Conservation (phyloP, 78 protist genomes). For the Polysphondylium violaceum region DNA sequence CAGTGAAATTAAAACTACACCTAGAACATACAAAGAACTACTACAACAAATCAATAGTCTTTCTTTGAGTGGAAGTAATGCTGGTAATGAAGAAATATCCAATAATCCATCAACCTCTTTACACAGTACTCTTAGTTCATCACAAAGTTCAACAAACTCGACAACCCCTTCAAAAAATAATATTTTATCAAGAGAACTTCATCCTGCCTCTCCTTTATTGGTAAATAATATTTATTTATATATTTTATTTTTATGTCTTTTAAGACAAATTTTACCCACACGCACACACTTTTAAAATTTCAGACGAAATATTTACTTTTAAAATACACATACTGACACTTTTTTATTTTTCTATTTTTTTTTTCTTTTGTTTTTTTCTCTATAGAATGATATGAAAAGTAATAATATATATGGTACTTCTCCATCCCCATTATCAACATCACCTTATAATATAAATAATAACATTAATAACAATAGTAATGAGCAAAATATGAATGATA, state of each 20-base stretch:
- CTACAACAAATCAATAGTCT: too few species aligned
- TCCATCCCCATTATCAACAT: conserved; percentile 20
- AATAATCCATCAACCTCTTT: too few species aligned
- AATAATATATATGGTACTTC: conserved; percentile 18
- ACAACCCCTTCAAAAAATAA: background rate
- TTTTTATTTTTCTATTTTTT: background rate
- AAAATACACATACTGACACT: background rate
- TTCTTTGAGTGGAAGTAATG: too few species aligned
- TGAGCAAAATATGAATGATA: background rate
- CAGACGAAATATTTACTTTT: too few species aligned
- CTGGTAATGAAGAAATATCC: too few species aligned
- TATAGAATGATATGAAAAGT: conserved; percentile 8
- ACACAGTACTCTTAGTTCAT: too few species aligned
- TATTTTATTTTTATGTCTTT: background rate
- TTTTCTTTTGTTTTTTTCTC: background rate
- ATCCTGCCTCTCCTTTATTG: conserved; percentile 15
- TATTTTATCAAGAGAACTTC: background rate
- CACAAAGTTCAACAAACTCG: background rate
- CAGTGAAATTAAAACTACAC: conserved; percentile 6
- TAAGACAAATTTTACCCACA: background rate
- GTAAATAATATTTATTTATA: background rate
- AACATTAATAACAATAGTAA: background rate
- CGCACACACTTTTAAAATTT: too few species aligned
- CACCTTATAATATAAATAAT: conserved; percentile 1
- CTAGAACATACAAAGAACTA: conserved; percentile 60